These are phyloP conservation scores for Balakata baccata DNA, from an alignment of 345 rosid genomes.

Conservation along the genomic window DNA sequence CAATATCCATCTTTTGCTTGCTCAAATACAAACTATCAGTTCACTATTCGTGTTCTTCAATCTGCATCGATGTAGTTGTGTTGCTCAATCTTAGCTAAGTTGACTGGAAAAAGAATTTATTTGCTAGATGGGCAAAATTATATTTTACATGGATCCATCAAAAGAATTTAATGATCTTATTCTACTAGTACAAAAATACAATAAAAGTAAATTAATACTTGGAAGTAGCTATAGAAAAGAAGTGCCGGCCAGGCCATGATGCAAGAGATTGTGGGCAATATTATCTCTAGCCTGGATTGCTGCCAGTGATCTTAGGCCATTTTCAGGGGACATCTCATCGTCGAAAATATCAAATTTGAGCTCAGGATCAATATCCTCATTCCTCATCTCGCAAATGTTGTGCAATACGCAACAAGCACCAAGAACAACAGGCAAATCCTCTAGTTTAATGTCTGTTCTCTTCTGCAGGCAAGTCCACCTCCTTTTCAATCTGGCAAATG, in stretches of 20 bases:
- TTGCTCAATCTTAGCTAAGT: too few species aligned
- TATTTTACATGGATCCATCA: slow-evolving; percentile 20
- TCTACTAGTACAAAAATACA: background rate
- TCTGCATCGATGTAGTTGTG: too few species aligned
- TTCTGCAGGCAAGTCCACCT: slow-evolving; percentile 80
- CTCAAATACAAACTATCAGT: too few species aligned
- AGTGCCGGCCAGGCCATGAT: slow-evolving; percentile 59
- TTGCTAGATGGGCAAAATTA: slow-evolving; percentile 6
- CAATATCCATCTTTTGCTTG: too few species aligned
- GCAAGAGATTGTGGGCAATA: slow-evolving; percentile 70
- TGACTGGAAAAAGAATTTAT: too few species aligned
- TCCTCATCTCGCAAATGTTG: slow-evolving; percentile 74
- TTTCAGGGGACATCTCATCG: slow-evolving; percentile 63
- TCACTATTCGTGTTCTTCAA: too few species aligned
- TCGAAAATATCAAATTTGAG: slow-evolving; percentile 50
- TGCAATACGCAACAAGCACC: slow-evolving; percentile 88
- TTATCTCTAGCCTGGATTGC: slow-evolving; percentile 60
- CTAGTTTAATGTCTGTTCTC: slow-evolving; percentile 72
- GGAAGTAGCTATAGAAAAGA: slow-evolving; percentile 26
- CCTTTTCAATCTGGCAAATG: slow-evolving; percentile 59
- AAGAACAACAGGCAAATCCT: slow-evolving; percentile 71
- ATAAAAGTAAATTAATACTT: background rate
- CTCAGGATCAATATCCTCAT: slow-evolving; percentile 49
- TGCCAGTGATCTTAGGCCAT: slow-evolving; percentile 40
- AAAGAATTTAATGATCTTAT: slow-evolving; percentile 1